phyloP scores from a whole-genome alignment of 495 filamentous ascomycete species.

The Neurospora sp. region DNA sequence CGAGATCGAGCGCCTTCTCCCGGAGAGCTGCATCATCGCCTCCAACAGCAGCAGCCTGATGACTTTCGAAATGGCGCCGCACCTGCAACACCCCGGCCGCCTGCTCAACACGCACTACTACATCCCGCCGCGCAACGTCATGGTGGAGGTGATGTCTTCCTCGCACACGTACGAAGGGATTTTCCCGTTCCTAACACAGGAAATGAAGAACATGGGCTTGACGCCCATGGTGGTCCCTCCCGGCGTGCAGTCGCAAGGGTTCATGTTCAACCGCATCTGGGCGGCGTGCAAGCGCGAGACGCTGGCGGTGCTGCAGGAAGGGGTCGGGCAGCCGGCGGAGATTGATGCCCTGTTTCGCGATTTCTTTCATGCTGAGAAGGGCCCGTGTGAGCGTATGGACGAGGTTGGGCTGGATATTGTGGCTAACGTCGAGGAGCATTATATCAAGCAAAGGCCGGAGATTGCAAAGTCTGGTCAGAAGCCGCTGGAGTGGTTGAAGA shows the following conservation, averaged over 20 bases:
- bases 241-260: slow-evolving; percentile 38
- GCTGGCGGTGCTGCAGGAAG: slow-evolving; percentile 41
- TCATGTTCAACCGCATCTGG: slow-evolving; percentile 54
- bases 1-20: slow-evolving; percentile 32
- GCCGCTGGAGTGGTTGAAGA: slow-evolving; percentile 27
- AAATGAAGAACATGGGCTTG: slow-evolving; percentile 35
- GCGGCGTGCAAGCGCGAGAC: slow-evolving; percentile 48
- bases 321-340: slow-evolving; percentile 29
- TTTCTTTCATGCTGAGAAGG: slow-evolving; percentile 36
- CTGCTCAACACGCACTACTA: slow-evolving; percentile 47
- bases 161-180: slow-evolving; percentile 35
- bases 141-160: slow-evolving; percentile 49
- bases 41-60: slow-evolving; percentile 44
- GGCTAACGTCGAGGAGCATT: slow-evolving; percentile 28
- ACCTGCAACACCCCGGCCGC: slow-evolving; percentile 25
- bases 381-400: slow-evolving; percentile 41
- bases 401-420: slow-evolving; percentile 38
- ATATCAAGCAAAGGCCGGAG: slow-evolving; percentile 16
- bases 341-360: slow-evolving; percentile 37
- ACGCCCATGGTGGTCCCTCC: slow-evolving; percentile 29
- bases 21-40: slow-evolving; percentile 39
- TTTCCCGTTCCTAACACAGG: slow-evolving; percentile 32
- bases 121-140: slow-evolving; percentile 42
- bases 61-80: slow-evolving; percentile 35
- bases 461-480: slow-evolving; percentile 1